Base-by-base conservation (phyloP, 441 rosid genomes). In the Bruguiera hainesii region DNA sequence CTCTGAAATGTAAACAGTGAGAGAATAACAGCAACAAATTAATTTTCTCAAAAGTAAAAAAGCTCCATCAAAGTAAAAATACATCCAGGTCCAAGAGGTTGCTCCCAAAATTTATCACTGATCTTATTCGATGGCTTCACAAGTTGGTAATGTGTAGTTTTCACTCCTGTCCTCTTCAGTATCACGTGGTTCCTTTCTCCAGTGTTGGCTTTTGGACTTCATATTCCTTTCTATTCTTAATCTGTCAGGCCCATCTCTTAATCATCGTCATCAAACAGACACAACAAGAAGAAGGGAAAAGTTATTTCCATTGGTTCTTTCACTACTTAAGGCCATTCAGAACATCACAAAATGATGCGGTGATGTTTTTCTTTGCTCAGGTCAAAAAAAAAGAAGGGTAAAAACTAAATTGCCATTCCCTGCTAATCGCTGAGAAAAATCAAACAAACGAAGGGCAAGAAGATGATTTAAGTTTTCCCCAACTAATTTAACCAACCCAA, bases 1-100 rank as follows among this genome's bases (percentile, higher is more conserved):
- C 55, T 56, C 53, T 39, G 39, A 62, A 26, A 73, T 53, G 49
- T 19, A 30, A 52, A 20, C 20, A 26, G 39, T 48, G 33, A 49
- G 29, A 8, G 21, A 64, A 35, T 52, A 42, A 30, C 3, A 6
- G 58, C 58, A 56, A 46, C 20, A 20, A 7, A 55, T 55, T 1
- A 62, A 33, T 1, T 39, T 11, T 39, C 13, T 33, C 30, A 25
- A 23, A 33, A 48, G 42, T 30, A n/a, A 31, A 26, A 33, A n/a
- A 55, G 62, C n/a, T 23, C 35, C 26, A 53, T 39, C 15, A 52
- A 35, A 23, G n/a, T 31, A 29, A 52, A 61, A 31, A 20, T 33
- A 20, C 4, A 23, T 30, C n/a, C 7, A 23, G 53, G 46, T 42
- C 51, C 13, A 56, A 21, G 28, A 2, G 21, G 57, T 3, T 53